Base-by-base conservation (phyloP, 352 stramenopile genomes). In the Halophytophthora polymorphica region DNA sequence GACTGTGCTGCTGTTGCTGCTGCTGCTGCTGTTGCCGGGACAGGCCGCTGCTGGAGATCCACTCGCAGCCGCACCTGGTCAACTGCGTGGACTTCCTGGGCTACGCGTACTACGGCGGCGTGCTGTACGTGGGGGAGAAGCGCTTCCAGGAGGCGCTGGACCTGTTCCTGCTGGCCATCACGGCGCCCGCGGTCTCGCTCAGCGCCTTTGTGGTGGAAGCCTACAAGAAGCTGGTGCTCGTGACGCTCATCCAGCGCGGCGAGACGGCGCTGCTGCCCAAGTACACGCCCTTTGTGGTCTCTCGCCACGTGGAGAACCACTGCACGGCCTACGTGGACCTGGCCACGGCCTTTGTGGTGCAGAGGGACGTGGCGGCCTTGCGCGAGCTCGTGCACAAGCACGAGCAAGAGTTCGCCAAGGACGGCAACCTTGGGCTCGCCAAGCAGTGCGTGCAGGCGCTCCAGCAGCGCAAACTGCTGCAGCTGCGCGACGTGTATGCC, bases 91-190 rank as follows among this genome's bases (percentile, higher is more conserved):
- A 93, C 60, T 85, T 93, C 48, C 56, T 93, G 44, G 62, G 77
- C 44, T 95, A 95, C 53, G 77, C 78, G 43, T 95, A 93, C 69
- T 93, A 93, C 51, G 83, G 79, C 38, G 86, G 81, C 12, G 43
- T 91, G 37, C 48, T 93, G 17, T 84, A 78, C 46, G 51, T 90
- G 12, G 83, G 86, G 1, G 61, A 90, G 58, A 93, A 93, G 64
- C 71, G 73, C 18, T 92, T 82, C 51, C 68, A 84, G 38, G 74
- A 90, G 14, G 81, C 86, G 7, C 71, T 83, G 12, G 74, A 91
- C 28, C 78, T 88, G 22, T 81, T 95, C 41, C 61, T 84, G 45
- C 59, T 90, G 38, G 77, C 77, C 1, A 72, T 93, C 38, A 92
- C 86, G 14, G 69, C 80, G 19, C 86, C 86, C 0, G 86, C 86